Conservation (phyloP, 768 basidiomycete species). For the Mycena maculata region DNA sequence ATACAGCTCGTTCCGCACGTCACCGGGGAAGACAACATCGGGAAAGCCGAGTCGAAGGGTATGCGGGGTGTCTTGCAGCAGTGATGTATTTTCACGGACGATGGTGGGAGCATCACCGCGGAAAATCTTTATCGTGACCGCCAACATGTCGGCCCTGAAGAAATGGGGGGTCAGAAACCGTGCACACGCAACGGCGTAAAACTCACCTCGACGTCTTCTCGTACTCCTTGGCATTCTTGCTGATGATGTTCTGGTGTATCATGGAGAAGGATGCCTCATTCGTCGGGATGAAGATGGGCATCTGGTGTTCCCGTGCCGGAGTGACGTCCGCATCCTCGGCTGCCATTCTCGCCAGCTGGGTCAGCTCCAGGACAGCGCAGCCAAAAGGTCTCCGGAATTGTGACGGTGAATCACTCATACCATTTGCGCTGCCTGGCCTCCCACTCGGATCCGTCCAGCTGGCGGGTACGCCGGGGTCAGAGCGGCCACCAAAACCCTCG, state of each 20-base stretch:
- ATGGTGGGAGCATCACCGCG: constrained; percentile 83
- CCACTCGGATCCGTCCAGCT: constrained; percentile 21
- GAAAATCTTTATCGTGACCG: constrained; percentile 87
- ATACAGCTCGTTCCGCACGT: constrained; percentile 94
- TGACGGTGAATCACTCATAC: constrained; percentile 48
- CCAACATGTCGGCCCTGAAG: constrained; percentile 85
- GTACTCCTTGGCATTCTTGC: constrained; percentile 79
- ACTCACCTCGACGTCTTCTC: constrained; percentile 84
- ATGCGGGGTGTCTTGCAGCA: constrained; percentile 83
- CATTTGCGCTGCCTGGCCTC: constrained; percentile 36
- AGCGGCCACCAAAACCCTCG: constrained; percentile 50
- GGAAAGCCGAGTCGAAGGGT: constrained; percentile 93
- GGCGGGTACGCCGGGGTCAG: constrained; percentile 12
- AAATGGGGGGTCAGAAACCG: constrained; percentile 17
- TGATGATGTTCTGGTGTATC: constrained; percentile 95
- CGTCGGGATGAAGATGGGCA: constrained; percentile 88
- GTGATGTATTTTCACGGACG: constrained; percentile 84
- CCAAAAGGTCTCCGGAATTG: constrained; percentile 91
- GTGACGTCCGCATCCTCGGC: constrained; percentile 73
- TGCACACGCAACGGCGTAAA: not conserved
- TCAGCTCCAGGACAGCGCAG: constrained; percentile 92
- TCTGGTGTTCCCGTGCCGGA: constrained; percentile 77
- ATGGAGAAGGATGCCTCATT: constrained; percentile 91
- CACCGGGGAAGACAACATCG: constrained; percentile 94
- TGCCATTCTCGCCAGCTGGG: constrained; percentile 76